Evolutionary conservation across 2,329 filamentous ascomycete genomes (phyloP).

Genomic region (Penicillium sp.): DNA sequence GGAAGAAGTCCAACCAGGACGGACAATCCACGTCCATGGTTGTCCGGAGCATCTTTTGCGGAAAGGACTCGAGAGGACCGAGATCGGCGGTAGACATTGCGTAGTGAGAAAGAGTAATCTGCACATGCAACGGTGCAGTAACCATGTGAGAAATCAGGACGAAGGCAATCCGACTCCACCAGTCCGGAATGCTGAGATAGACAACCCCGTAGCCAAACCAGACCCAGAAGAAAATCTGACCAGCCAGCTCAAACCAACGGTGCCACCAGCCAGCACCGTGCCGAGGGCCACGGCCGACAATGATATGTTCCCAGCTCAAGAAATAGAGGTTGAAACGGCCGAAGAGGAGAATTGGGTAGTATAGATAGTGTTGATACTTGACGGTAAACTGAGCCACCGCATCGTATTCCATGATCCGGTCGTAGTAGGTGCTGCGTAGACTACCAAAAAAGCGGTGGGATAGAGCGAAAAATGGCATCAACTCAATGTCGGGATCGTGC

Average conservation of each 20-base stretch:
- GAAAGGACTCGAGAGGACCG: constrained; percentile 79
- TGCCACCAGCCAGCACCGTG: constrained; percentile 82
- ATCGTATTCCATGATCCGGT: constrained; percentile 76
- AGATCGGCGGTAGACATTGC: constrained; percentile 89
- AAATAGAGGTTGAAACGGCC: constrained; percentile 88
- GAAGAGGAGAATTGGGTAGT: constrained; percentile 77
- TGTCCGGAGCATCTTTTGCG: constrained; percentile 85
- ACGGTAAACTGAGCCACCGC: constrained; percentile 66
- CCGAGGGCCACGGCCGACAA: constrained; percentile 66
- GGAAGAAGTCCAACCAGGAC: constrained; percentile 82
- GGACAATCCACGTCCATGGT: constrained; percentile 94
- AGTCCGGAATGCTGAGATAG: constrained; percentile 69
- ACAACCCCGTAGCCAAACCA: constrained; percentile 81
- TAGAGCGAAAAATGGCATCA: constrained; percentile 84
- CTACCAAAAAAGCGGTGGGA: constrained; percentile 75
- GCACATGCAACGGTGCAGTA: constrained; percentile 78
- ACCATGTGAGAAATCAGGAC: constrained; percentile 77
- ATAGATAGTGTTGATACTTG: constrained; percentile 72
- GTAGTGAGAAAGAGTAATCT: constrained; percentile 93
- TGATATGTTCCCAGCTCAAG: constrained; percentile 76
- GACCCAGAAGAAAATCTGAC: constrained; percentile 77
- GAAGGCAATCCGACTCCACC: constrained; percentile 68
- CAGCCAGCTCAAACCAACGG: constrained; percentile 72
- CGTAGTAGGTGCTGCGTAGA: constrained; percentile 78
- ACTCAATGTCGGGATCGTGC: constrained; percentile 92